Conservation (phyloP, 768 basidiomycete genomes). For the Paxillus involutus region DNA sequence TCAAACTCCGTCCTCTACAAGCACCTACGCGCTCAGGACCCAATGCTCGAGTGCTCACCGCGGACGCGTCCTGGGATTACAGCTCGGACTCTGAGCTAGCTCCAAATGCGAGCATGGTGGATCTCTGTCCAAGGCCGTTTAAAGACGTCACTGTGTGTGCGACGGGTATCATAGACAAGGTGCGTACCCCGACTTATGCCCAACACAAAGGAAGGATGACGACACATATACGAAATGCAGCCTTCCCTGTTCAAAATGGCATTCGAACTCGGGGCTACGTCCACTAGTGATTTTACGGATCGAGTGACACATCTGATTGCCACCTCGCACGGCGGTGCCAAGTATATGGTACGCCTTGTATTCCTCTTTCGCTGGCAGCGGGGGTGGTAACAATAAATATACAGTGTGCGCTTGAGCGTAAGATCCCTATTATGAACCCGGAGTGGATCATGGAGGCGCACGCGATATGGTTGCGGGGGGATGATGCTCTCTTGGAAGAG, state of each 20-base stretch:
- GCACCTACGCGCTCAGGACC: constrained; percentile 22
- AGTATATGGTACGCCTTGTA: constrained; percentile 62
- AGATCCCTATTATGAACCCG: constrained; percentile 76
- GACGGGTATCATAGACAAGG: constrained; percentile 81
- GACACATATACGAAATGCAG: constrained; percentile 35
- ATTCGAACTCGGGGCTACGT: constrained; percentile 74
- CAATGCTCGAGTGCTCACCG: constrained; percentile 18
- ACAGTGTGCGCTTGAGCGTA: constrained; percentile 80
- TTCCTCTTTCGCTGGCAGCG: background rate
- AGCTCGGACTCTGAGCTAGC: constrained; percentile 51
- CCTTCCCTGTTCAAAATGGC: constrained; percentile 73
- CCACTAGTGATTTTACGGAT: constrained; percentile 75
- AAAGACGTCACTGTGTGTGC: constrained; percentile 66
- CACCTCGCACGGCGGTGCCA: constrained; percentile 74
- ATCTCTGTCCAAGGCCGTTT: constrained; percentile 66
- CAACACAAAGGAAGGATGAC: background rate
- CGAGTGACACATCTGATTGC: constrained; percentile 88
- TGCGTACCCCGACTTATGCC: constrained; percentile 27
- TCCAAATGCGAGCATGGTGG: constrained; percentile 44
- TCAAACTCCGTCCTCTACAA: constrained; percentile 72
- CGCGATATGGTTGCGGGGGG: constrained; percentile 74
- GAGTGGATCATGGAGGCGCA: constrained; percentile 78
- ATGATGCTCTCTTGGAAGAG: constrained; percentile 68
- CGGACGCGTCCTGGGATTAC: constrained; percentile 34
- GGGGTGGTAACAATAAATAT: constrained; percentile 1